Conservation (phyloP, 2,329 filamentous ascomycete species). For the Fusarium sp. region DNA sequence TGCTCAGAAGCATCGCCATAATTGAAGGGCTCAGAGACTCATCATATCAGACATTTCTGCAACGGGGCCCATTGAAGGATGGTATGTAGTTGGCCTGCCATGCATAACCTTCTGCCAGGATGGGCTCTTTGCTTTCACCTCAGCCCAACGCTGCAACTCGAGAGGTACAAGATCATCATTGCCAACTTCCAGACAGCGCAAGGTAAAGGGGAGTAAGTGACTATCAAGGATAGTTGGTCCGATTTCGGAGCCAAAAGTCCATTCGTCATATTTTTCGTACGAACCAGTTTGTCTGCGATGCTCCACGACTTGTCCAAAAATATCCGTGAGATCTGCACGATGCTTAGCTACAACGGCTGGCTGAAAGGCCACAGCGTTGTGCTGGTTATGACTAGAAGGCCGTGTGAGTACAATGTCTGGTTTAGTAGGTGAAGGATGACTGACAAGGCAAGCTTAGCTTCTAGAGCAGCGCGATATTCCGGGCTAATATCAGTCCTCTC, state of each 20-base stretch:
- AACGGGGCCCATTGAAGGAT: conserved; percentile 31
- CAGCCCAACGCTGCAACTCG: conserved; percentile 21
- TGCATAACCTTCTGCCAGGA: conserved; percentile 27
- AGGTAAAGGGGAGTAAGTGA: conserved; percentile 21
- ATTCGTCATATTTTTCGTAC: not conserved
- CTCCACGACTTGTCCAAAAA: conserved; percentile 11
- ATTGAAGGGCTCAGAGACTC: not conserved
- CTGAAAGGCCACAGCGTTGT: conserved; percentile 22
- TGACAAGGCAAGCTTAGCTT: conserved; percentile 20
- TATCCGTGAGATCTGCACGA: not conserved
- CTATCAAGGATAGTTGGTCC: conserved; percentile 31
- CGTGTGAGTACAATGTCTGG: not conserved
- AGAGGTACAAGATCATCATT: conserved; percentile 19
- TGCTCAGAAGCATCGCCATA: no score
- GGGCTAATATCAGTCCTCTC: conserved; percentile 17
- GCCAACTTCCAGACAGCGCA: conserved; percentile 24
- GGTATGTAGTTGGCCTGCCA: conserved; percentile 17
- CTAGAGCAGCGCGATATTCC: conserved; percentile 5
- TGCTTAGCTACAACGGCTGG: conserved; percentile 16
- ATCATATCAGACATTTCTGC: conserved; percentile 30
- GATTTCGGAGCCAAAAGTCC: conserved; percentile 15
- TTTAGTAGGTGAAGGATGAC: not conserved
- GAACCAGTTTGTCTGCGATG: conserved; percentile 15
- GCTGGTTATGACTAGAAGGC: not conserved
- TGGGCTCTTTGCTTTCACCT: conserved; percentile 9